phyloP scores from a whole-genome alignment of 148 eudicot genomes.

The Gaultheria prostrata region DNA sequence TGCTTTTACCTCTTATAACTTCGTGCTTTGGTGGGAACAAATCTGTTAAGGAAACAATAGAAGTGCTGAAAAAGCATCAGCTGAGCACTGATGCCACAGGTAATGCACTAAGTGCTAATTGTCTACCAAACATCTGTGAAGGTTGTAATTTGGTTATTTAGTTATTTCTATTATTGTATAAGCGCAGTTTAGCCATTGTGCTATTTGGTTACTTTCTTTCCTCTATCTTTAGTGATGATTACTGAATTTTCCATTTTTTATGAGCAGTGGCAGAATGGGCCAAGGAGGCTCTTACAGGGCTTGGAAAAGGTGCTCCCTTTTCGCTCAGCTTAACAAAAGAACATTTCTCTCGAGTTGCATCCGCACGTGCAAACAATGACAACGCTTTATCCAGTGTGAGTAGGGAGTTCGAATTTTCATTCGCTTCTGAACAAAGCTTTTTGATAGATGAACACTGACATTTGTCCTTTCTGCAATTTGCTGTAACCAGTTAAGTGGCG shows the following conservation, averaged over 20 bases:
- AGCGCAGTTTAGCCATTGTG: not conserved
- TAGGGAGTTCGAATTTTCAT: constrained; percentile 1
- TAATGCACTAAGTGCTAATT: constrained; percentile 1
- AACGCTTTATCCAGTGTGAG: constrained; percentile 61
- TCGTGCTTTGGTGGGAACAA: constrained; percentile 63
- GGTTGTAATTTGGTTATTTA: not conserved
- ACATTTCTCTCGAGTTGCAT: constrained; percentile 75
- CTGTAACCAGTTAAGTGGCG: constrained; percentile 58
- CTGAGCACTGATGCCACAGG: constrained; percentile 49
- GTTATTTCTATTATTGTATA: not conserved
- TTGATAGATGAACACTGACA: not conserved
- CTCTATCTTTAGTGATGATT: not conserved
- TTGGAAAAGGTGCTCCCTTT: constrained; percentile 82
- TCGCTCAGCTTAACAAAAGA: constrained; percentile 67
- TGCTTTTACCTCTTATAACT: constrained; percentile 65
- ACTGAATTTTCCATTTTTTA: constrained; percentile 1
- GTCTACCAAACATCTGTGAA: not conserved
- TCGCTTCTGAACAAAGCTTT: not conserved
- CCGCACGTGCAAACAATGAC: constrained; percentile 49
- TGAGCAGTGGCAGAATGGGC: constrained; percentile 85
- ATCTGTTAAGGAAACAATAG: constrained; percentile 52
- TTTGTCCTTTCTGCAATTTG: constrained; percentile 18
- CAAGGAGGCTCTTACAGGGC: constrained; percentile 71
- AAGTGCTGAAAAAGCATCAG: constrained; percentile 61
- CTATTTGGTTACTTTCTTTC: not conserved